Percentiles rank a stretch among this genome's conserved stretches.
Conservation (phyloP, 1,284 basidiomycete genomes). For the Tremellales sp. region DNA sequence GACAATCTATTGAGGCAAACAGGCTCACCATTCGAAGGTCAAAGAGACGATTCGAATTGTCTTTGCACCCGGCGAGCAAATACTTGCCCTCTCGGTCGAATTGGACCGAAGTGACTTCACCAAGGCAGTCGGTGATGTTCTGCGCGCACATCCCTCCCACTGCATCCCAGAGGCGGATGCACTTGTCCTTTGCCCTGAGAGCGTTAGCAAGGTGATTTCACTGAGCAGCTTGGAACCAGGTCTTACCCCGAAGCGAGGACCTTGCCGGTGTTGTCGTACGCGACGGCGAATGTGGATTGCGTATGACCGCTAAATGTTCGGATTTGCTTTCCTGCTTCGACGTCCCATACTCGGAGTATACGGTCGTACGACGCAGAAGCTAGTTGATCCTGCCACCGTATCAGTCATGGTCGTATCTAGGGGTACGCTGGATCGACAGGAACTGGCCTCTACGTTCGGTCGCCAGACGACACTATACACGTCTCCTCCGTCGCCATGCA, state of each 20-base stretch:
- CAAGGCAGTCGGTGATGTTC: conserved; percentile 50
- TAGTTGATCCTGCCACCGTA: conserved; percentile 34
- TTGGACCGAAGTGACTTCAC: conserved; percentile 52
- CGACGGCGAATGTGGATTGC: conserved; percentile 48
- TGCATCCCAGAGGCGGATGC: conserved; percentile 53
- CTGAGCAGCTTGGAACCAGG: neutral
- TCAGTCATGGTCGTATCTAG: neutral
- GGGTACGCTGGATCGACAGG: neutral
- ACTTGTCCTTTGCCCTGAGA: conserved; percentile 50
- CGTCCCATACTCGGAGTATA: conserved; percentile 51
- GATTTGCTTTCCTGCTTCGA: conserved; percentile 47
- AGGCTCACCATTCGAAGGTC: conserved; percentile 45
- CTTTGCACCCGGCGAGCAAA: conserved; percentile 51
- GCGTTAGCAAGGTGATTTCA: neutral
- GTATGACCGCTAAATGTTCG: conserved; percentile 53
- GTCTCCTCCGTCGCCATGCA: conserved; percentile 48
- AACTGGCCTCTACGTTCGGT: conserved; percentile 35
- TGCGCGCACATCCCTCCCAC: conserved; percentile 50
- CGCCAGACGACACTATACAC: conserved; percentile 51
- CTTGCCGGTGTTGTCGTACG: conserved; percentile 50
- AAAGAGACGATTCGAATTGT: conserved; percentile 50
- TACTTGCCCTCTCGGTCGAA: conserved; percentile 50
- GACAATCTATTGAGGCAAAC: conserved; percentile 19
- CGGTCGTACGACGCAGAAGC: conserved; percentile 52
- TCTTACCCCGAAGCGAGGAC: conserved; percentile 48